Evolutionary conservation across 1,139 yeast genomes (phyloP).

Genomic region (Diutina ranongensis): DNA sequence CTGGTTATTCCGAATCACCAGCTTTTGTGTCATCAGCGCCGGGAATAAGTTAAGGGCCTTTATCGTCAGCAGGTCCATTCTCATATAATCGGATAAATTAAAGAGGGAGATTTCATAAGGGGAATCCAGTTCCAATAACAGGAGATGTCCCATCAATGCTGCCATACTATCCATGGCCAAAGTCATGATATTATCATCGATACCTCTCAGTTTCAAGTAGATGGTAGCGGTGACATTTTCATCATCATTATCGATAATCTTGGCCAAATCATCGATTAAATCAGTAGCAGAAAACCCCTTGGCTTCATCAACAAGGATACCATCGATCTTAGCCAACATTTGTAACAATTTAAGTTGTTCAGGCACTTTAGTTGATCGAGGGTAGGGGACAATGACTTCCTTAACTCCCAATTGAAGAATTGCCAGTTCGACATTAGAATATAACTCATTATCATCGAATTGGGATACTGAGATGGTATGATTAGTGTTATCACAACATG

Average conservation of each 20-base stretch:
- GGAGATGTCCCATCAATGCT: not conserved
- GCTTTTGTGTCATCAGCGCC: constrained; percentile 25
- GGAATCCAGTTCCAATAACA: constrained; percentile 7
- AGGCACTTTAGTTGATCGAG: constrained; percentile 1
- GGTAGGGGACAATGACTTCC: constrained; percentile 58
- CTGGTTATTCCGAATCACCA: constrained; percentile 27
- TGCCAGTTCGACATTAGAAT: constrained; percentile 74
- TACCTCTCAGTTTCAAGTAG: not conserved
- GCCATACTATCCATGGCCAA: constrained; percentile 5
- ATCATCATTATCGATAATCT: constrained; percentile 30
- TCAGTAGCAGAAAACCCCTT: constrained; percentile 49
- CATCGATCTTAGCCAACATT: constrained; percentile 60
- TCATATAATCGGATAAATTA: constrained; percentile 68
- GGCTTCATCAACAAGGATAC: constrained; percentile 51
- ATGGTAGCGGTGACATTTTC: constrained; percentile 13
- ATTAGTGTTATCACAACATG: constrained; percentile 13
- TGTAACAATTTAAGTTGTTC: constrained; percentile 37
- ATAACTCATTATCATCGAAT: constrained; percentile 78
- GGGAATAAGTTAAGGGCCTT: constrained; percentile 71
- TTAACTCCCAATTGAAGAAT: constrained; percentile 82
- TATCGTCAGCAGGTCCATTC: constrained; percentile 81
- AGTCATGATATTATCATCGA: not conserved
- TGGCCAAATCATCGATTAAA: constrained; percentile 62
- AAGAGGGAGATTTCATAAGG: constrained; percentile 51
- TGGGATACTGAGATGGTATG: constrained; percentile 62